These are phyloP conservation scores for Metschnikowia rubicola DNA, from an alignment of 805 yeast species.

Conservation along the genomic window DNA sequence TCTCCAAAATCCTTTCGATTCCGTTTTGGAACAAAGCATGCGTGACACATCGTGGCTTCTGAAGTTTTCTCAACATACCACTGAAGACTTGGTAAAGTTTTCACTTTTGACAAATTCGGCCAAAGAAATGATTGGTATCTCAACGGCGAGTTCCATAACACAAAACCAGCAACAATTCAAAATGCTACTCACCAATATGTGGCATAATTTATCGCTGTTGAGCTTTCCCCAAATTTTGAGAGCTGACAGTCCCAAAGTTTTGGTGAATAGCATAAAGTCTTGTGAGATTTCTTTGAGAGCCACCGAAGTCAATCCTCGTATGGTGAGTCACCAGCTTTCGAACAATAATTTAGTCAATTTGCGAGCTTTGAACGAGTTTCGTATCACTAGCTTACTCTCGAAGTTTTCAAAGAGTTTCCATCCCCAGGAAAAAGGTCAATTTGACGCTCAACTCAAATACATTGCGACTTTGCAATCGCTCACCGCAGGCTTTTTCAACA, in stretches of 20 bases:
- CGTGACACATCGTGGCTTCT: slow-evolving; percentile 25
- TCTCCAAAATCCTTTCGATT: slow-evolving; percentile 14
- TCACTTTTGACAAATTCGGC: slow-evolving; percentile 27
- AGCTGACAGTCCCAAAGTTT: slow-evolving; percentile 32
- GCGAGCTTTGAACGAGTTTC: slow-evolving; percentile 44
- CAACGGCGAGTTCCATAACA: slow-evolving; percentile 9
- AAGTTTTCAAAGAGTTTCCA: slow-evolving; percentile 36
- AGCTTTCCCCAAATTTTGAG: slow-evolving; percentile 38
- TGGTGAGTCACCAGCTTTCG: slow-evolving; percentile 56
- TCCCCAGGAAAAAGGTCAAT: slow-evolving; percentile 18
- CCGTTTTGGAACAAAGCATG: slow-evolving; percentile 12
- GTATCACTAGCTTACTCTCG: slow-evolving; percentile 34
- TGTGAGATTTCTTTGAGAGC: slow-evolving; percentile 67
- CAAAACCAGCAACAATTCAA: slow-evolving; percentile 26
- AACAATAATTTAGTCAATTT: slow-evolving; percentile 59
- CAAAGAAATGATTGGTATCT: slow-evolving; percentile 26
- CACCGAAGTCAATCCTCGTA: slow-evolving; percentile 30
- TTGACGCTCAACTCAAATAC: slow-evolving; percentile 31
- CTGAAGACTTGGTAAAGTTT: slow-evolving; percentile 22
- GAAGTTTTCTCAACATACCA: slow-evolving; percentile 19
- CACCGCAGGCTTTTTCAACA: slow-evolving; percentile 29
- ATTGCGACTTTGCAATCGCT: slow-evolving; percentile 35
- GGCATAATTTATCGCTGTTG: slow-evolving; percentile 31
- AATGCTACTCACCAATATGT: slow-evolving; percentile 31
- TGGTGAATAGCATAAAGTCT: slow-evolving; percentile 59